phyloP scores from a whole-genome alignment of 768 basidiomycete species.

The Termitomyces sp. region DNA sequence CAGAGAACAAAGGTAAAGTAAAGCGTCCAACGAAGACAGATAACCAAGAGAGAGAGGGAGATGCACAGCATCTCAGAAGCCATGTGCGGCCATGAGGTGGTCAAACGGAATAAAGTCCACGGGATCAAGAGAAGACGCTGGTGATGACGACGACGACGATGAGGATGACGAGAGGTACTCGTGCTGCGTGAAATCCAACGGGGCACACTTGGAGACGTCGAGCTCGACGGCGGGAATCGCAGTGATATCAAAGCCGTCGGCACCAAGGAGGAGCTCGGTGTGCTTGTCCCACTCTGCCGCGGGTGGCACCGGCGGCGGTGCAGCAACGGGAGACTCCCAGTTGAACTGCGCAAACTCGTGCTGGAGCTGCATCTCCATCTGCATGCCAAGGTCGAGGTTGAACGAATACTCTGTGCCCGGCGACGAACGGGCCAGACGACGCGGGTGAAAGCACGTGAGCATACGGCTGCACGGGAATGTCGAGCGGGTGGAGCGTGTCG shows the following conservation, averaged over 20 bases:
- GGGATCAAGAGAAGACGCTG: no score
- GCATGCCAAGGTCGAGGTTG: constrained; percentile 23
- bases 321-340: constrained; percentile 29
- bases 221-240: constrained; percentile 64
- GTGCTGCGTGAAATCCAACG: background rate
- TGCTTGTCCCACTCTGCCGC: no score
- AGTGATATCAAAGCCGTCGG: constrained; percentile 61
- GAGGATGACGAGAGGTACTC: no score
- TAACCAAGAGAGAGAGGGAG: no score
- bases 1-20: no score
- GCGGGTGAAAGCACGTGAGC: constrained; percentile 30
- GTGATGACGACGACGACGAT: no score
- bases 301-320: background rate
- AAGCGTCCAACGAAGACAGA: no score
- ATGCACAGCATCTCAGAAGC: no score
- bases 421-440: constrained; percentile 45
- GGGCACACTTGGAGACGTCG: constrained; percentile 39
- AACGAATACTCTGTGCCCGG: constrained; percentile 22
- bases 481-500: constrained; percentile 24
- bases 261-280: constrained; percentile 25
- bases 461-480: background rate
- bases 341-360: constrained; percentile 31
- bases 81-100: no score
- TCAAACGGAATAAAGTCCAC: no score
- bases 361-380: constrained; percentile 35